These are phyloP conservation scores for Theobroma grandiflorum DNA, from an alignment of 441 rosid genomes.

Conservation along the genomic window DNA sequence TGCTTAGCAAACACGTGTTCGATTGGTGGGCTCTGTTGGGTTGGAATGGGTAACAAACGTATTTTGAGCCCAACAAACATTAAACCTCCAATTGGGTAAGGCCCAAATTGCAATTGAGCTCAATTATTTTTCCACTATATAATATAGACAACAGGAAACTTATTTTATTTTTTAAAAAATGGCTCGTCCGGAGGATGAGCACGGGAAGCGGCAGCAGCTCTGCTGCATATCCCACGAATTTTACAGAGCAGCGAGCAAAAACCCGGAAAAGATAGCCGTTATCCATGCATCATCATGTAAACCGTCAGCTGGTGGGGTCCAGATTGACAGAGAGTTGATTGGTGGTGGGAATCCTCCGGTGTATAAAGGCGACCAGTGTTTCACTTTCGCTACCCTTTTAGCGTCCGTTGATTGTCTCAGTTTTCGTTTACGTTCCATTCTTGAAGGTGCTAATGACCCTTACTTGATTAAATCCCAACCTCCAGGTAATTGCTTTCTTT, in stretches of 20 bases:
- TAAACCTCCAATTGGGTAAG: not conserved
- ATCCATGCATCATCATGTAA: constrained; percentile 52
- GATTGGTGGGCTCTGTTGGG: too few relatives aligned
- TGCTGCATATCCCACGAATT: constrained; percentile 81
- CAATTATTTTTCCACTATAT: too few relatives aligned
- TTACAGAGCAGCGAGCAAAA: constrained; percentile 52
- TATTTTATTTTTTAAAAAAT: not conserved
- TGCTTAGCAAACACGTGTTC: too few relatives aligned
- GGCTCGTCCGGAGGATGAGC: not conserved
- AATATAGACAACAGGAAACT: not conserved
- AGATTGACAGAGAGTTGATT: constrained; percentile 29
- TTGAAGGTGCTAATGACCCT: constrained; percentile 48
- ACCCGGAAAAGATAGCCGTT: constrained; percentile 60
- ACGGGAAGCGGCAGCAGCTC: constrained; percentile 24
- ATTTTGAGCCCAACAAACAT: not conserved
- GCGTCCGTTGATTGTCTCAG: constrained; percentile 60
- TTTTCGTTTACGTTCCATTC: constrained; percentile 58
- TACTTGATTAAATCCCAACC: constrained; percentile 42
- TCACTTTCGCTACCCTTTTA: constrained; percentile 62
- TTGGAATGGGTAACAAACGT: too few relatives aligned
- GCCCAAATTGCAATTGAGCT: not conserved
- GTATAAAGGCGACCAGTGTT: constrained; percentile 67
- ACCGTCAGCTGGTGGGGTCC: constrained; percentile 21
- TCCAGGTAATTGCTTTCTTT: constrained; percentile 32
- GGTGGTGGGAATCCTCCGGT: constrained; percentile 44